These are phyloP conservation scores for Tylopilus rubrobrunneus DNA, from an alignment of 768 basidiomycete species.

Conservation along the genomic window DNA sequence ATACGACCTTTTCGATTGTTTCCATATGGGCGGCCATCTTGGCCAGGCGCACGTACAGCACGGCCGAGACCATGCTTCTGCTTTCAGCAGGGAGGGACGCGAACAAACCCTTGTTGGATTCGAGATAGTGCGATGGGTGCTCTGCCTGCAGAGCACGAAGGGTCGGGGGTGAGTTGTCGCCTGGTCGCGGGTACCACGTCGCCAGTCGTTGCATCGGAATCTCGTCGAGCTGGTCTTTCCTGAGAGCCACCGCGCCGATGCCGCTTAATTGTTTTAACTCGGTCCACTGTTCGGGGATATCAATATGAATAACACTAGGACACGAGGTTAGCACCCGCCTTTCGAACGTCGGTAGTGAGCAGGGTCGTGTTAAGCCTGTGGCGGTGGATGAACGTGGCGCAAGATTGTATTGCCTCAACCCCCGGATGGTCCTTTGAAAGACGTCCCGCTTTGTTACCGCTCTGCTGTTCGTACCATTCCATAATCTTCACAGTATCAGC, in stretches of 20 bases:
- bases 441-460: not conserved
- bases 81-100: constrained; percentile 34
- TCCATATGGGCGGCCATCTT: constrained; percentile 38
- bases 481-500: constrained; percentile 34
- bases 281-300: constrained; percentile 29
- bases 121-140: constrained; percentile 36
- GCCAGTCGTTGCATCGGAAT: constrained; percentile 29
- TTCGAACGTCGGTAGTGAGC: constrained; percentile 40
- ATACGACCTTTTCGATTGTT: constrained; percentile 33
- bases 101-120: constrained; percentile 31
- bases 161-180: constrained; percentile 27
- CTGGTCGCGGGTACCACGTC: constrained; percentile 27
- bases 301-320: not conserved
- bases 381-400: constrained; percentile 39
- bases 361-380: constrained; percentile 39
- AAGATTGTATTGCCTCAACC: constrained; percentile 44
- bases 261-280: constrained; percentile 41
- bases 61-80: constrained; percentile 30
- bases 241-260: constrained; percentile 42
- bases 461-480: constrained; percentile 38
- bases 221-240: constrained; percentile 37
- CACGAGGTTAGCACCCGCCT: constrained; percentile 26
- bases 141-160: constrained; percentile 37
- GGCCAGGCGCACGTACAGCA: constrained; percentile 33
- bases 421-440: constrained; percentile 36